These are phyloP conservation scores for Cladosporium sp. DNA, from an alignment of 2,329 filamentous ascomycete genomes.

Conservation along the genomic window DNA sequence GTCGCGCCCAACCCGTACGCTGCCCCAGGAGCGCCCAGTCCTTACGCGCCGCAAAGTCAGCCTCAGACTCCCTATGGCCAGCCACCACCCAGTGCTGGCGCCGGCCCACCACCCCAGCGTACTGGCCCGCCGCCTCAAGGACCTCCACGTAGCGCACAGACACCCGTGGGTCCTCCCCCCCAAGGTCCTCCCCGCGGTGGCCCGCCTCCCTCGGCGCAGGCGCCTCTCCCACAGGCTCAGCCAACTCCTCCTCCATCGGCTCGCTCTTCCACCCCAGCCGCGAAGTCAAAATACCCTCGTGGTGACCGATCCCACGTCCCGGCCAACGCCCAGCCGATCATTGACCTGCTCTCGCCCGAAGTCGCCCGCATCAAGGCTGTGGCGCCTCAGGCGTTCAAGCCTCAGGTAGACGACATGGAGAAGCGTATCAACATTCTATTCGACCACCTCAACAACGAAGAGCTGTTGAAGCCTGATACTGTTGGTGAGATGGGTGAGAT, in stretches of 20 bases:
- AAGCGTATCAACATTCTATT: slow-evolving; percentile 92
- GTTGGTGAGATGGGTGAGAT: slow-evolving; percentile 63
- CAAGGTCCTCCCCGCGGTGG: slow-evolving; percentile 46
- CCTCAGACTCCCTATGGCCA: slow-evolving; percentile 37
- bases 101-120: slow-evolving; percentile 32
- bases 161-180: slow-evolving; percentile 35
- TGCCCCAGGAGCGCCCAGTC: slow-evolving; percentile 25
- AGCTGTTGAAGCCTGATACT: slow-evolving; percentile 77
- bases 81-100: slow-evolving; percentile 37
- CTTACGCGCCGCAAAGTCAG: slow-evolving; percentile 38
- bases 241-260: slow-evolving; percentile 26
- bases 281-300: slow-evolving; percentile 40
- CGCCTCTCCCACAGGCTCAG: slow-evolving; percentile 11
- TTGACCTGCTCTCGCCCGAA: slow-evolving; percentile 74
- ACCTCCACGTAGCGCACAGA: slow-evolving; percentile 37
- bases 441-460: slow-evolving; percentile 94
- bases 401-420: slow-evolving; percentile 89
- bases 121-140: slow-evolving; percentile 39
- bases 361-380: slow-evolving; percentile 84
- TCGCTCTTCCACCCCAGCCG: slow-evolving; percentile 37
- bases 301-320: slow-evolving; percentile 92
- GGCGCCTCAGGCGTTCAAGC: slow-evolving; percentile 79
- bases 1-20: slow-evolving; percentile 45
- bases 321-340: slow-evolving; percentile 67
- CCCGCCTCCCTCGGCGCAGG: slow-evolving; percentile 29